Evolutionary conservation across 768 basidiomycete species (phyloP).

Genomic region (Leccinum boreale): DNA sequence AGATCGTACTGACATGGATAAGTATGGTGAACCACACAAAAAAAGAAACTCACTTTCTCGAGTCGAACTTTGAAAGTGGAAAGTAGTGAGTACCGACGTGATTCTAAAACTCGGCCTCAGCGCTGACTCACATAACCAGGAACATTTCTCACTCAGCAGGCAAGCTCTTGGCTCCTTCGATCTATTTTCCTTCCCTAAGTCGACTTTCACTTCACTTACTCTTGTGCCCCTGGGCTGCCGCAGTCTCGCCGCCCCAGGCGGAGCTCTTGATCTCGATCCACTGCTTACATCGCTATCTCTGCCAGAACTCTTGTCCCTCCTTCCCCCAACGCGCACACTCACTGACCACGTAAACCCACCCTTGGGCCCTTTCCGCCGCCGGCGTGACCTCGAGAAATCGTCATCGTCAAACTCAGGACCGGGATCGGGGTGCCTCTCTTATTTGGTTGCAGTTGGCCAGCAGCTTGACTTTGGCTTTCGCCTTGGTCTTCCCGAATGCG

Average conservation of each 20-base stretch:
- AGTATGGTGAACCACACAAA: slow-evolving; percentile 1
- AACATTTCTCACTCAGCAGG: slow-evolving; percentile 64
- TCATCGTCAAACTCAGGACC: slow-evolving; percentile 29
- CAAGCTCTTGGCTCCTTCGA: slow-evolving; percentile 45
- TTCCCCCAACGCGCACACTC: slow-evolving; percentile 62
- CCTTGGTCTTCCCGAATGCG: slow-evolving; percentile 14
- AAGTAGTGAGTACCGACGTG: slow-evolving; percentile 64
- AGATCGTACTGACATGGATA: slow-evolving; percentile 52
- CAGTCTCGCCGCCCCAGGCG: slow-evolving; percentile 17
- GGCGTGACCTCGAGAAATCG: slow-evolving; percentile 46
- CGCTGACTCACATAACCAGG: not conserved
- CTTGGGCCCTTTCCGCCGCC: no score
- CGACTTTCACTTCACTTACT: slow-evolving; percentile 50
- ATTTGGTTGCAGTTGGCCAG: slow-evolving; percentile 8
- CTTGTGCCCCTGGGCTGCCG: slow-evolving; percentile 11
- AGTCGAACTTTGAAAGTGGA: slow-evolving; percentile 71
- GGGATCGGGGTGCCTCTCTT: slow-evolving; percentile 17
- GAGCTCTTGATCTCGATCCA: slow-evolving; percentile 40
- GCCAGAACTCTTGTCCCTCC: slow-evolving; percentile 54
- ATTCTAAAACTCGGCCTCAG: slow-evolving; percentile 44
- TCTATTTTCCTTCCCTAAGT: slow-evolving; percentile 29
- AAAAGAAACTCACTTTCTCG: slow-evolving; percentile 59
- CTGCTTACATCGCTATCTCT: slow-evolving; percentile 46
- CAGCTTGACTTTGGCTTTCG: slow-evolving; percentile 5
- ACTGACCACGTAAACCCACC: slow-evolving; percentile 75